These are phyloP conservation scores for Apophysomyces variabilis DNA, from an alignment of 371 early-diverging fungal species.

Conservation along the genomic window DNA sequence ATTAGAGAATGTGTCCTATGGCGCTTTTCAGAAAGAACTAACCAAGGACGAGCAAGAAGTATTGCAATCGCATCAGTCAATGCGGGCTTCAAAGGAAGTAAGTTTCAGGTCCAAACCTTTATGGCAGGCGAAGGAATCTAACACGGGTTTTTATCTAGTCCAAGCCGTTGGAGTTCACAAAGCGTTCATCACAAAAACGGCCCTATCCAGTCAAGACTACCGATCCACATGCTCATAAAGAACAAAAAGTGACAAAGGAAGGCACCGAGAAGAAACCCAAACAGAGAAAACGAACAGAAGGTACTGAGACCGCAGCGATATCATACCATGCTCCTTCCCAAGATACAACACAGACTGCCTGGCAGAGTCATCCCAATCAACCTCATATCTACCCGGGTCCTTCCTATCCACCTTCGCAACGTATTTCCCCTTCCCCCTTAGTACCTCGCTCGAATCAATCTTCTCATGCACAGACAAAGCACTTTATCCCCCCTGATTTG, in stretches of 20 bases:
- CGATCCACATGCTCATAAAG: background rate
- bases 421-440: background rate
- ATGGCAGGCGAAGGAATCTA: background rate
- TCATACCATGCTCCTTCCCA: background rate
- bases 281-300: background rate
- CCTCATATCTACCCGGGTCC: background rate
- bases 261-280: background rate
- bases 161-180: slow-evolving; percentile 16
- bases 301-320: background rate
- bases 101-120: background rate
- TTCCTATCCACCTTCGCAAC: background rate
- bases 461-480: background rate
- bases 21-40: slow-evolving; percentile 38
- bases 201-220: background rate
- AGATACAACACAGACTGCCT: background rate
- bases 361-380: background rate
- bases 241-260: background rate
- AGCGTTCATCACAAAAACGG: slow-evolving; percentile 5
- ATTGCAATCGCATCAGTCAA: slow-evolving; percentile 23
- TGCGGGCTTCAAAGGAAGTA: slow-evolving; percentile 8
- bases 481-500: slow-evolving; percentile 44
- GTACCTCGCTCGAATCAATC: background rate
- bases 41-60: slow-evolving; percentile 32
- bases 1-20: slow-evolving; percentile 36
- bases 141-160: background rate